Evolutionary conservation across 1,284 basidiomycete species (phyloP), one percentile per base, ranked within the genome.

Genomic region (Naganishia liquefaciens): DNA sequence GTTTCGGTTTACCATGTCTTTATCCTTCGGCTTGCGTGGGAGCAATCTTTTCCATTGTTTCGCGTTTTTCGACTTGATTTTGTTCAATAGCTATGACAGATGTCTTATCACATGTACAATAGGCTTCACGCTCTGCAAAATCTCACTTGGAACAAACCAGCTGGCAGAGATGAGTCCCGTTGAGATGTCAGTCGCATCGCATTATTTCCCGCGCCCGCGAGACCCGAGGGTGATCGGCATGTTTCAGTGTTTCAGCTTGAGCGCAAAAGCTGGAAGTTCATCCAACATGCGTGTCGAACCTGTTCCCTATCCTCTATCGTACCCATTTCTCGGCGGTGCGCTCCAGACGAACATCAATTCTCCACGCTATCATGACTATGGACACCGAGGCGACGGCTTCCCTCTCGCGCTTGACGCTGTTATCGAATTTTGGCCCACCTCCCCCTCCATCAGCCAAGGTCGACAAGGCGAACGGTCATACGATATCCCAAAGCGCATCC

Each of bases 381-480:
- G 57, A 60, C 3, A 50, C 46, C 21, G 57, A 60, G 23, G 57
- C 46, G 17, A 37, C 57, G 19, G 57, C 57, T 11, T 60, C 57
- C 2, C 42, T 60, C n/a, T 60, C 57, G 5, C 57, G 57, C 47
- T 23, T 60, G 33, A 50, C 57, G 4, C 25, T 60, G 30, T 50
- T 60, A 21, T 60, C 57, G 7, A 60, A 60, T 23, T 60, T 60
- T 39, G 30, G 37, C 49, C 57, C 57, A 25, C 57, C 57, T 39
- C 57, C 57, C 25, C n/a, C 30, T 6, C 13, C 57, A 13, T 15
- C 43, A 21, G 3, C 33, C 13, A 37, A 60, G 19, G n/a, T 33
- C 15, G 37, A 23, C 11, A 46, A 21, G 46, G 39, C 37, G 4
- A 40, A 50, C 33, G 57, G 57, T 50, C 57, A 60, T 9, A 27